Evolutionary conservation across 108 stramenopile genomes (phyloP).

Genomic region (Nannochloropsis oceanica): DNA sequence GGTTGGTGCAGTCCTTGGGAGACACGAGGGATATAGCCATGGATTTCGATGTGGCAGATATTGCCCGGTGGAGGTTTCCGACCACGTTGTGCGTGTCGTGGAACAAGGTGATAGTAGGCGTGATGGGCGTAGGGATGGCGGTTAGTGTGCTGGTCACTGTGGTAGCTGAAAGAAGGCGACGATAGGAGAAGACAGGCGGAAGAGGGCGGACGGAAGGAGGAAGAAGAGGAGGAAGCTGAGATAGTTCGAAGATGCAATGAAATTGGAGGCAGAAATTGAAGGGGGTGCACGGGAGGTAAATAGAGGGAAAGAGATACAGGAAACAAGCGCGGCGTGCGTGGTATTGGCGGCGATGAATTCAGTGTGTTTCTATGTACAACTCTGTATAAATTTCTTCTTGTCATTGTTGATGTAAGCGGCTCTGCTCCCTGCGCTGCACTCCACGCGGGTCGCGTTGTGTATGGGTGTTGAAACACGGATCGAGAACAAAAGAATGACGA

Average conservation of each 20-base stretch:
- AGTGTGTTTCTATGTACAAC: too few species aligned
- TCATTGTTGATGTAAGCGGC: too few species aligned
- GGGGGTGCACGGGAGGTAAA: too few species aligned
- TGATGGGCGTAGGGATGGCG: not conserved
- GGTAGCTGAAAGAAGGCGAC: not conserved
- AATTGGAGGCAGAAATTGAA: not conserved
- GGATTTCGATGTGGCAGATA: not conserved
- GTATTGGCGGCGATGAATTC: too few species aligned
- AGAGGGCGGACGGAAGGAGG: not conserved
- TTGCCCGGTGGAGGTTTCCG: not conserved
- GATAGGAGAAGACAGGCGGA: too few species aligned
- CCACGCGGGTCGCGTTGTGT: too few species aligned
- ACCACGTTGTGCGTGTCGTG: not conserved
- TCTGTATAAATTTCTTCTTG: too few species aligned
- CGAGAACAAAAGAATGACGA: too few species aligned
- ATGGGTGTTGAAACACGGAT: too few species aligned
- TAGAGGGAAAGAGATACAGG: too few species aligned
- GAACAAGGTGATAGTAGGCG: not conserved
- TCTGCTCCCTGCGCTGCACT: too few species aligned
- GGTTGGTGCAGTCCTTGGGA: not conserved
- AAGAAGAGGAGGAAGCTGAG: not conserved
- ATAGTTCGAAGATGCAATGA: not conserved
- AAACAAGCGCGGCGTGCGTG: too few species aligned
- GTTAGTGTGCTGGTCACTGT: not conserved
- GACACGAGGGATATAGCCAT: not conserved